Evolutionary conservation across 2,329 filamentous ascomycete genomes (phyloP).

Genomic region (Colletotrichum sp.): DNA sequence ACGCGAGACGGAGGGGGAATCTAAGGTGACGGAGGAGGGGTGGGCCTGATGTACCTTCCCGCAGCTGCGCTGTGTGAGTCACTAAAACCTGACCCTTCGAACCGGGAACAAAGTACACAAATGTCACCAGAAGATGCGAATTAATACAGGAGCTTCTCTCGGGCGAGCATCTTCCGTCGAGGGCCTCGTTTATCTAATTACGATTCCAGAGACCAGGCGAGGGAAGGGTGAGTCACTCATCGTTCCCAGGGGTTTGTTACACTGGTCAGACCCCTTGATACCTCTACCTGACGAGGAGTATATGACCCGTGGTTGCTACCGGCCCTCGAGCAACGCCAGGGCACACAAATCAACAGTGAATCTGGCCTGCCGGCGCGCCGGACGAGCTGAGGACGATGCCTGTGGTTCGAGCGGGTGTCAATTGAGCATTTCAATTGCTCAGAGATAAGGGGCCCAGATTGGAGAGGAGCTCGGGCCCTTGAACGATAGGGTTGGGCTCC

Average conservation of each 20-base stretch:
- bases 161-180: neutral
- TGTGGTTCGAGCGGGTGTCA: neutral
- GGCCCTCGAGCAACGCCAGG: neutral
- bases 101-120: neutral
- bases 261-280: neutral
- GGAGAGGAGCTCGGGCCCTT: constrained; percentile 5
- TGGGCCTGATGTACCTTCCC: neutral
- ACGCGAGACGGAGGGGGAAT: neutral
- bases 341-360: neutral
- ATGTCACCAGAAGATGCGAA: neutral
- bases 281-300: neutral
- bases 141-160: neutral
- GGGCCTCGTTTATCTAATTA: neutral
- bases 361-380: neutral
- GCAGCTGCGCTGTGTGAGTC: constrained; percentile 6
- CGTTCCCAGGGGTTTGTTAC: neutral
- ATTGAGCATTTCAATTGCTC: constrained; percentile 20
- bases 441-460: constrained; percentile 9
- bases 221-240: neutral
- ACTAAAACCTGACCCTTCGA: neutral
- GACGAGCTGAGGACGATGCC: neutral
- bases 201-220: neutral
- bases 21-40: neutral
- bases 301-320: neutral
- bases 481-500: neutral